Conservation (phyloP, 805 yeast species). For the Yamadazyma ubonensis region DNA sequence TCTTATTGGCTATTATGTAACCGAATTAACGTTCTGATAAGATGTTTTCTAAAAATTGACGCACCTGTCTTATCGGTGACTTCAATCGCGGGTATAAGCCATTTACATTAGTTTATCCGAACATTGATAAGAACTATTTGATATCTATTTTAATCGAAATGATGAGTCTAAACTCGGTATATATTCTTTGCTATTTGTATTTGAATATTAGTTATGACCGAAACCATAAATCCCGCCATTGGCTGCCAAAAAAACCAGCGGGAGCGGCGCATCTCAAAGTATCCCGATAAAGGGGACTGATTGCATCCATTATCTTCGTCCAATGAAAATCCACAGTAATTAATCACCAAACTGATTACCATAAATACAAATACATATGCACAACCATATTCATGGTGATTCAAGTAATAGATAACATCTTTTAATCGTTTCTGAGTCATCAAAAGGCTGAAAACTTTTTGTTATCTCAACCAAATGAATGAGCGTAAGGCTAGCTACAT, state of each 20-base stretch:
- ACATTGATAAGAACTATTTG: too few species aligned
- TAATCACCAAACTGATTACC: neutral
- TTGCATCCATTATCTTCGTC: slow-evolving; percentile 5
- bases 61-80: neutral
- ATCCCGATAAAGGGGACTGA: slow-evolving; percentile 2
- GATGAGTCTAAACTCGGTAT: too few species aligned
- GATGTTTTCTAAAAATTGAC: too few species aligned
- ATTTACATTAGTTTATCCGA: neutral
- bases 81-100: neutral
- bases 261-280: neutral
- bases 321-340: slow-evolving; percentile 1
- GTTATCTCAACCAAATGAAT: slow-evolving; percentile 5
- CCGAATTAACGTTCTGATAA: slow-evolving; percentile 1
- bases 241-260: neutral
- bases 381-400: neutral
- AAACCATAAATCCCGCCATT: neutral
- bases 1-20: neutral
- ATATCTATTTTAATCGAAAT: too few species aligned
- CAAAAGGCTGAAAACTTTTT: neutral
- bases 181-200: too few species aligned
- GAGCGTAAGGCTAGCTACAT: slow-evolving; percentile 4
- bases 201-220: too few species aligned
- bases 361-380: neutral
- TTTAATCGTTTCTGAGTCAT: neutral
- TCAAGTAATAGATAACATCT: neutral